Percentiles rank a stretch among this genome's conserved stretches.
Evolutionary conservation across 2,329 filamentous ascomycete species (phyloP).

Genomic region (Botrytis squamosa): DNA sequence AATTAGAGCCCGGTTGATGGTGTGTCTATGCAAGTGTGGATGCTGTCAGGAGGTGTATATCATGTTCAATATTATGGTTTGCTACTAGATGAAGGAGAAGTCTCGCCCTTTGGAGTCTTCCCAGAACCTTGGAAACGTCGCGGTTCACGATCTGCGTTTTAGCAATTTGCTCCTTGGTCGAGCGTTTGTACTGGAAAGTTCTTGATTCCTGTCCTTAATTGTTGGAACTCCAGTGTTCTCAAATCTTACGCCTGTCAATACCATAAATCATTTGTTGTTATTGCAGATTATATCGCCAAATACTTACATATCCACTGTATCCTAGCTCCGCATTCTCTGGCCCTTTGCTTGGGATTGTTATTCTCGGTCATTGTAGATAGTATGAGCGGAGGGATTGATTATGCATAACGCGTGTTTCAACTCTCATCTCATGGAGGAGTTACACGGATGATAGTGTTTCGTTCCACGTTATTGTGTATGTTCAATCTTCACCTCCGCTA

Average conservation of each 20-base stretch:
- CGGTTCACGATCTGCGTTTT: neutral
- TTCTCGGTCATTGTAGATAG: neutral
- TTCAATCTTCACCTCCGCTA: neutral
- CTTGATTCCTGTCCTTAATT: neutral
- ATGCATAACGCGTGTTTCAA: neutral
- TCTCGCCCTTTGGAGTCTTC: neutral
- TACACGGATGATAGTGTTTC: neutral
- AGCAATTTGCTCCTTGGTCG: neutral
- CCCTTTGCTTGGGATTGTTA: neutral
- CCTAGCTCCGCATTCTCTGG: neutral
- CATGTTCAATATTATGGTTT: neutral
- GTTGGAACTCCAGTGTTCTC: neutral
- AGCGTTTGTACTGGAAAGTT: neutral
- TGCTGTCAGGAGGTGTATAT: neutral
- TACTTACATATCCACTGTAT: neutral
- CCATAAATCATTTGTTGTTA: neutral
- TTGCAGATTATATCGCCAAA: neutral
- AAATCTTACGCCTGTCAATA: neutral
- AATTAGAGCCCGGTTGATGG: neutral
- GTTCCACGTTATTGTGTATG: neutral
- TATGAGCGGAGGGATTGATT: neutral
- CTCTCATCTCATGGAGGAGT: too few relatives aligned
- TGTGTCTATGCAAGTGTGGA: neutral
- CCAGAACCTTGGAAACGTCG: neutral
- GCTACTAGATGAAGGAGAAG: too few relatives aligned